These are phyloP conservation scores for Chlorella sp. DNA, from an alignment of 139 green algal species.

Conservation along the genomic window DNA sequence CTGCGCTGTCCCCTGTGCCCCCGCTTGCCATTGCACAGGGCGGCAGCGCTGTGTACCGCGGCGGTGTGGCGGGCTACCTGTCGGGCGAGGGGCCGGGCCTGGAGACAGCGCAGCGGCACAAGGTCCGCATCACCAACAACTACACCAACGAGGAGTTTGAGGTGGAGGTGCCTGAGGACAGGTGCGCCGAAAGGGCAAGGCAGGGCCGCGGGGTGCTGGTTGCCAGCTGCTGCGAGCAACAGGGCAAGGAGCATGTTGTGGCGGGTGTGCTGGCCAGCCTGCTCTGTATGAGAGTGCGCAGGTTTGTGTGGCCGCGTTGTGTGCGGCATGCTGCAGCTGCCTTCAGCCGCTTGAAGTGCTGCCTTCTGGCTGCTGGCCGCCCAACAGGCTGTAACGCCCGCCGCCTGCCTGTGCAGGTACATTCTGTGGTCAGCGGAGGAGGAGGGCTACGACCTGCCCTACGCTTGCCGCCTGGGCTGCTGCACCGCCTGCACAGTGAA, in stretches of 20 bases:
- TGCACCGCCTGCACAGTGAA: constrained; percentile 96
- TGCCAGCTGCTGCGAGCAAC: not conserved
- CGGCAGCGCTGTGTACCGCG: constrained; percentile 78
- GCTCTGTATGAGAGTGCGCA: too few species aligned
- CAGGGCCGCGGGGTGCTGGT: not conserved
- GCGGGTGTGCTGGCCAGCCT: not conserved
- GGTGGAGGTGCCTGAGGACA: constrained; percentile 53
- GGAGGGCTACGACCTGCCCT: constrained; percentile 91
- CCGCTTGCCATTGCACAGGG: constrained; percentile 58
- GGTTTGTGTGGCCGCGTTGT: too few species aligned
- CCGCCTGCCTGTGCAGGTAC: constrained; percentile 76
- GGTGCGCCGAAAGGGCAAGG: not conserved
- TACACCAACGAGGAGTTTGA: constrained; percentile 77
- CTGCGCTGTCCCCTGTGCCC: not conserved
- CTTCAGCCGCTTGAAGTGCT: not conserved
- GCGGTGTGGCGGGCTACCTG: constrained; percentile 67
- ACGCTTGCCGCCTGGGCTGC: constrained; percentile 97
- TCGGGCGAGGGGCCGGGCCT: constrained; percentile 80
- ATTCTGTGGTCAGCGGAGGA: constrained; percentile 96
- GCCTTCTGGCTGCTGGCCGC: not conserved
- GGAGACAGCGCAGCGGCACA: constrained; percentile 65
- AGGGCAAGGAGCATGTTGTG: not conserved
- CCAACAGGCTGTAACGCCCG: too few species aligned
- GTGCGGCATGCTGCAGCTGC: not conserved
- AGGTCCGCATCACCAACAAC: constrained; percentile 87